A percentile compares a stretch with the other conserved stretches of the same genome.
These are phyloP conservation scores for Domatiomyces catenatus DNA, from an alignment of 2,329 filamentous ascomycete species.

Conservation along the genomic window DNA sequence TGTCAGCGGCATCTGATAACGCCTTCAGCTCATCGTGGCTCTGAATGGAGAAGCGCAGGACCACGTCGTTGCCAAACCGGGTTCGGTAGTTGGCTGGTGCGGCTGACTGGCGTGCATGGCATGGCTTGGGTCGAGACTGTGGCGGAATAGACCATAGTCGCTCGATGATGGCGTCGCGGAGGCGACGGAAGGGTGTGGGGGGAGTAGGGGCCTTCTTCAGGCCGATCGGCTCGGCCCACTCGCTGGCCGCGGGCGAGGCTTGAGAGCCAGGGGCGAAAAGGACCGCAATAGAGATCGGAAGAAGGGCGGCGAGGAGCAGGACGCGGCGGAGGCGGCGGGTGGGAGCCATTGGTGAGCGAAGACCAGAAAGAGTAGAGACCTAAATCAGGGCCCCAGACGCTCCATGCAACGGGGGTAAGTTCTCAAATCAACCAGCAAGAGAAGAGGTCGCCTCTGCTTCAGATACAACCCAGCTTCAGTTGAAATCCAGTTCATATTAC, in stretches of 20 bases:
- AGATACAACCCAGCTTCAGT: no score
- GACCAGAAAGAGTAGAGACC: no score
- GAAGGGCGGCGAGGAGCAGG: not conserved
- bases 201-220: not conserved
- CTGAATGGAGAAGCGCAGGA: conserved; percentile 72
- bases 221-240: not conserved
- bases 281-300: not conserved
- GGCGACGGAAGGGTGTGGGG: conserved; percentile 9
- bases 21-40: conserved; percentile 52
- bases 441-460: no score
- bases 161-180: conserved; percentile 30
- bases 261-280: not conserved
- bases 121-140: conserved; percentile 15
- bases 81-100: conserved; percentile 27
- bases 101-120: conserved; percentile 8
- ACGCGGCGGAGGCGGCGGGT: not conserved
- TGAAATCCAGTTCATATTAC: no score
- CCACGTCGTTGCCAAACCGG: conserved; percentile 64
- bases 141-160: conserved; percentile 27
- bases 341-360: not conserved
- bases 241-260: not conserved
- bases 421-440: no score
- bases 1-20: conserved; percentile 56
- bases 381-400: no score
- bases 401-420: no score